Evolutionary conservation across 2,329 filamentous ascomycete species (phyloP).

Genomic region (Claviceps cyperi): DNA sequence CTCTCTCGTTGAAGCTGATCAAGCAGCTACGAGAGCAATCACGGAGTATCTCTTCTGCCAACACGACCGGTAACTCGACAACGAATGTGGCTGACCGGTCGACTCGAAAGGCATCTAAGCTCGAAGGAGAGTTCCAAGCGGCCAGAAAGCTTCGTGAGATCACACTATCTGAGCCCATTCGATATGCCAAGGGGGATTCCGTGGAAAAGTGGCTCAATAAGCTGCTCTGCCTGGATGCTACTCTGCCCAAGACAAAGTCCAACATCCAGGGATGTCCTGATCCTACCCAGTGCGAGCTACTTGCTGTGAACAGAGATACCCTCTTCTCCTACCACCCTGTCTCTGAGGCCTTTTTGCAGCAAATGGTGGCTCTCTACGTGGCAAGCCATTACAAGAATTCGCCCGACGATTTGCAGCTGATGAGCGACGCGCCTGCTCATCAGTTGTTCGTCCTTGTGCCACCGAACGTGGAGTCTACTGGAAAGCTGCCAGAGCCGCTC

Average conservation of each 20-base stretch:
- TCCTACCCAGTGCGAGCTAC: conserved; percentile 77
- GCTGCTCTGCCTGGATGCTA: conserved; percentile 85
- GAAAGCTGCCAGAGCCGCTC: conserved; percentile 76
- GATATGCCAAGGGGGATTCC: conserved; percentile 78
- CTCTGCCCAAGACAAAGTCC: conserved; percentile 62
- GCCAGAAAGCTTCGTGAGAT: conserved; percentile 80
- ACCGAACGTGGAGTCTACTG: conserved; percentile 62
- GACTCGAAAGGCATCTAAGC: conserved; percentile 59
- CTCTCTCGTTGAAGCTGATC: conserved; percentile 88
- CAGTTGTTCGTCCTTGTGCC: conserved; percentile 90
- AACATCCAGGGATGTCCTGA: conserved; percentile 71
- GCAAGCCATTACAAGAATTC: conserved; percentile 97
- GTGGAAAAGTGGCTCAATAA: conserved; percentile 97
- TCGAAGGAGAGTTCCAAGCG: conserved; percentile 43
- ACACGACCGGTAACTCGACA: conserved; percentile 28
- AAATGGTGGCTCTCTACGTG: conserved; percentile 96
- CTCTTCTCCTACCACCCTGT: conserved; percentile 97
- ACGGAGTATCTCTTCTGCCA: conserved; percentile 35
- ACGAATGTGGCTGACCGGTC: conserved; percentile 62
- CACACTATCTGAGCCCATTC: conserved; percentile 82
- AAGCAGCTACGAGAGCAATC: conserved; percentile 94
- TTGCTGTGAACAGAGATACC: conserved; percentile 91
- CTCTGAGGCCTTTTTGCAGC: conserved; percentile 91
- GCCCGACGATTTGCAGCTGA: conserved; percentile 92
- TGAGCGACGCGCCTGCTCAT: conserved; percentile 95